These are phyloP conservation scores for Torrubiella hemipterigena DNA, from an alignment of 2,329 filamentous ascomycete species.

Conservation along the genomic window DNA sequence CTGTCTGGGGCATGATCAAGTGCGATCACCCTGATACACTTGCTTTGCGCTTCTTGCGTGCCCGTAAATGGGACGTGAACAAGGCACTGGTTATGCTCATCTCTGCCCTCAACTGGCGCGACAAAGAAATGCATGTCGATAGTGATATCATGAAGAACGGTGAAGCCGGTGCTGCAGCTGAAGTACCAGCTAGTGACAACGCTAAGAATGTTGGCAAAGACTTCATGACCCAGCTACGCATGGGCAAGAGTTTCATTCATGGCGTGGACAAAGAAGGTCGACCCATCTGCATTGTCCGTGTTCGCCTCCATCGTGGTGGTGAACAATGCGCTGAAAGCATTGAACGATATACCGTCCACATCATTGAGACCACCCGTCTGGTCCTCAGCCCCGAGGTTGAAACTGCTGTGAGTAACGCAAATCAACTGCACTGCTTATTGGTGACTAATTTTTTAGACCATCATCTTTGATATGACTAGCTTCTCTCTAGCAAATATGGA, in stretches of 20 bases:
- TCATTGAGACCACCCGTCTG: constrained; percentile 89
- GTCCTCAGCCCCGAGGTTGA: constrained; percentile 70
- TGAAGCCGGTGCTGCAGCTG: constrained; percentile 53
- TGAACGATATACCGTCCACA: constrained; percentile 83
- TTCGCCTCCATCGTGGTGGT: constrained; percentile 66
- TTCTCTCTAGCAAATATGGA: constrained; percentile 67
- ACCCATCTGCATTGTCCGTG: constrained; percentile 78
- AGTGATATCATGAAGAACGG: constrained; percentile 73
- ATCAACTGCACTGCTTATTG: constrained; percentile 1
- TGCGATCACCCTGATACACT: constrained; percentile 86
- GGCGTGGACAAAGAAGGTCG: constrained; percentile 74
- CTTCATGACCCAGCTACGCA: constrained; percentile 70
- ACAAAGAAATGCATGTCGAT: constrained; percentile 75
- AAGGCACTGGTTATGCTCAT: constrained; percentile 90
- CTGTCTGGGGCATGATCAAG: constrained; percentile 92
- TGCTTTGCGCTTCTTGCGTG: constrained; percentile 69
- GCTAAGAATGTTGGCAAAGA: constrained; percentile 60
- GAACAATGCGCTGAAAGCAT: constrained; percentile 74
- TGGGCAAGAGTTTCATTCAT: constrained; percentile 90
- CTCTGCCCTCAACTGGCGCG: constrained; percentile 86
- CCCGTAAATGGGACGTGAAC: constrained; percentile 92
- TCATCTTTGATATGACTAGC: constrained; percentile 87
- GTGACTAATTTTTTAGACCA: constrained; percentile 44
- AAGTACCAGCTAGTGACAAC: constrained; percentile 42
- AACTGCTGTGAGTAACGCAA: constrained; percentile 62